Evolutionary conservation across 177 flowering plant genomes (phyloP).

Genomic region (Viscum album): DNA sequence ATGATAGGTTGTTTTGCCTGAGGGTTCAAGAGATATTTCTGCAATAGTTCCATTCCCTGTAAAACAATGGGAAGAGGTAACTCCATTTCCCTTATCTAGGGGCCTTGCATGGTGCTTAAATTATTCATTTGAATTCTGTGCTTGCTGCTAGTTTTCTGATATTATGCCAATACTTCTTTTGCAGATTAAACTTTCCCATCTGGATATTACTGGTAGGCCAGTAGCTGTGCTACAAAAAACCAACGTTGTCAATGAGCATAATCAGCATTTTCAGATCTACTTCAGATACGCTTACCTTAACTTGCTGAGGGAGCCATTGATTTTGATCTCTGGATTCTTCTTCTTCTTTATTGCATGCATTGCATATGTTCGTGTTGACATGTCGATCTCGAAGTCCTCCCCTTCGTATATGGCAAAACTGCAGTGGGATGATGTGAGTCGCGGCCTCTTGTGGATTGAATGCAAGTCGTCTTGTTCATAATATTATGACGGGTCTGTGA

Average conservation of each 20-base stretch:
- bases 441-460: background rate
- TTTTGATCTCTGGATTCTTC: constrained; percentile 79
- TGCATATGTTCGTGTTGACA: constrained; percentile 56
- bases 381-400: constrained; percentile 85
- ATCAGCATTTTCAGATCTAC: constrained; percentile 82
- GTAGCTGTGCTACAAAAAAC: constrained; percentile 65
- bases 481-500: too few species aligned
- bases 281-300: constrained; percentile 73
- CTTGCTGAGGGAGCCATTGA: constrained; percentile 71
- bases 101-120: background rate
- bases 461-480: too few species aligned
- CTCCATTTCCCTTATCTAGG: background rate
- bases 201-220: constrained; percentile 82
- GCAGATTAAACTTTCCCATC: constrained; percentile 71
- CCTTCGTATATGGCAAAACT: constrained; percentile 77
- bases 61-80: constrained; percentile 64
- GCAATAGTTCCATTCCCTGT: constrained; percentile 68
- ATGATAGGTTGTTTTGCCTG: constrained; percentile 81
- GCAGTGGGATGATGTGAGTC: constrained; percentile 80
- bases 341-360: constrained; percentile 61
- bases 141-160: background rate
- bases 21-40: constrained; percentile 73
- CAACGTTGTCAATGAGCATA: constrained; percentile 80
- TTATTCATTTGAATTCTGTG: background rate
- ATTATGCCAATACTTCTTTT: background rate